Evolutionary conservation across 208 protist genomes (phyloP).

Genomic region (Trypanosoma boissoni): DNA sequence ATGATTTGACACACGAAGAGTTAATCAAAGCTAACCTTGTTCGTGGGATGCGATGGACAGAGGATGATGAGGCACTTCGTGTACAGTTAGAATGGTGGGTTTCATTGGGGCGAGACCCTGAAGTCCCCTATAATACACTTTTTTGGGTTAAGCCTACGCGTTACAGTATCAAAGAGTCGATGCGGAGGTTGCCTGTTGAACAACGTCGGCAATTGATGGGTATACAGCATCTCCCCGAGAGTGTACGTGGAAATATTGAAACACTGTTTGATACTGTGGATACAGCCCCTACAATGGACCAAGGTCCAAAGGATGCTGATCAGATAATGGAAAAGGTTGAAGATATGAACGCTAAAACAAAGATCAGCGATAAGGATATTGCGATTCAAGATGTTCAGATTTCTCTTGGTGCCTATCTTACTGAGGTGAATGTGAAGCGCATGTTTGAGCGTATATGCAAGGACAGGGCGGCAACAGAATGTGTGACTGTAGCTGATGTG

Average conservation of each 20-base stretch:
- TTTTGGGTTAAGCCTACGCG: conserved; percentile 89
- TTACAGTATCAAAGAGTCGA: conserved; percentile 80
- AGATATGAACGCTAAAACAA: conserved; percentile 71
- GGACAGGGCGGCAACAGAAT: conserved; percentile 73
- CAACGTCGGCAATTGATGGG: conserved; percentile 84
- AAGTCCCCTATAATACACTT: conserved; percentile 86
- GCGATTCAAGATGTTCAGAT: conserved; percentile 58
- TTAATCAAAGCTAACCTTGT: conserved; percentile 83
- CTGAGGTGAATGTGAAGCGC: conserved; percentile 71
- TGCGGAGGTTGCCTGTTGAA: conserved; percentile 76
- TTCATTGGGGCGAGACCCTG: conserved; percentile 63
- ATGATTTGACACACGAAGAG: conserved; percentile 73
- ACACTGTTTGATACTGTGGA: conserved; percentile 83
- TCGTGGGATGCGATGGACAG: conserved; percentile 87
- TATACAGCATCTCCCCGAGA: conserved; percentile 86
- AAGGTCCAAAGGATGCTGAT: conserved; percentile 60
- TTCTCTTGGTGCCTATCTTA: conserved; percentile 68
- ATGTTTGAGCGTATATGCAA: conserved; percentile 80
- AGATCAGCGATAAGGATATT: conserved; percentile 71
- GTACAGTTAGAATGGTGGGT: conserved; percentile 89
- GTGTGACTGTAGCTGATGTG: conserved; percentile 75
- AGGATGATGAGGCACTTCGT: conserved; percentile 73
- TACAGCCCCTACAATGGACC: conserved; percentile 52
- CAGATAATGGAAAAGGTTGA: conserved; percentile 72
- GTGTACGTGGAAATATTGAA: conserved; percentile 74